Evolutionary conservation across 2,329 filamentous ascomycete genomes (phyloP), one percentile per base, ranked within the genome.

Genomic region (Coleophoma cylindrospora): DNA sequence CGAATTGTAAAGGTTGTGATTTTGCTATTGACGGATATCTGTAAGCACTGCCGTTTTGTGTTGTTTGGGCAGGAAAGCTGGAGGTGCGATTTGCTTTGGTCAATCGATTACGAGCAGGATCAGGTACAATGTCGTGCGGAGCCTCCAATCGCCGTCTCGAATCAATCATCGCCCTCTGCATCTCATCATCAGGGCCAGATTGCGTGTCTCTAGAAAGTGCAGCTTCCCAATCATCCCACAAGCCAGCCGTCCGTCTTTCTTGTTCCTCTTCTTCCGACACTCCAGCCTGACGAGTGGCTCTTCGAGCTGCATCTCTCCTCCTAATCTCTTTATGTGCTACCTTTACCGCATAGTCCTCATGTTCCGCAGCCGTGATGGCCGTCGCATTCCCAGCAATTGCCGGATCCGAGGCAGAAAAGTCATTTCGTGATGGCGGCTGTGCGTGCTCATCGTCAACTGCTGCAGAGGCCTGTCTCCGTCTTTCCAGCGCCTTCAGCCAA

Each of bases 281-380:
- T 0, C 78, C 81, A 22, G 80, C 75, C 56, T 81, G 76, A 33
- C 78, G 75, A 22, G 76, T 80, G 11, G 75, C 77, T 55, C 72
- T 77, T 53, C 81, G 74, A 40, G 74, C 76, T 13, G 79, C 81
- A 59, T 87, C 84, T 56, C 89, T 76, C 40, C 87, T 76, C 50
- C 71, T 74, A 50, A 91, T 78, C 67, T 95, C 89, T 49, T 80
- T 79, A 54, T 85, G 83, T 0, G 89, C 89, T 32, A 95, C 67
- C 56, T 86, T 80, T 7, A 95, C 83, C 0, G 90, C 91, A 43
- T 95, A 70, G 11, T 91, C 85, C 54, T 83, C 79, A 54, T 95
- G 76, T 50, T 90, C 81, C 1, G 76, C 77, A 0, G 86, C 86
- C 60, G 88, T 83, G 13, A 95, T 69, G 1, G 88, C 76, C 56